Conservation (phyloP, 2,329 filamentous ascomycete genomes). For the Lomentospora prolificans region DNA sequence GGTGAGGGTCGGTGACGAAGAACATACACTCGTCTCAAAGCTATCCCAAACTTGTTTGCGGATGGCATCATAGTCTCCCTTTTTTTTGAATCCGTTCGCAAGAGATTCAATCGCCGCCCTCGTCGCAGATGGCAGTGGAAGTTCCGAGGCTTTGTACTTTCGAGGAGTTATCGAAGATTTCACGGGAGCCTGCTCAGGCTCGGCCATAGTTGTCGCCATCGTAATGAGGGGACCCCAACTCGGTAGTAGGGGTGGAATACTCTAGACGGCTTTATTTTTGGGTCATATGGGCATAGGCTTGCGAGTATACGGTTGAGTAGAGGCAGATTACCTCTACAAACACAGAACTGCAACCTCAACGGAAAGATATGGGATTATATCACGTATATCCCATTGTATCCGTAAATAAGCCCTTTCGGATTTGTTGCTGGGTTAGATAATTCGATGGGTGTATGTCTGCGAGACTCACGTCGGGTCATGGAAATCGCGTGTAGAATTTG, state of each 20-base stretch:
- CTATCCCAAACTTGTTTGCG: slow-evolving; percentile 70
- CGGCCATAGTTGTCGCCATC: slow-evolving; percentile 1
- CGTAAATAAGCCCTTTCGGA: too few species aligned
- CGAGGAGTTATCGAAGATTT: slow-evolving; percentile 13
- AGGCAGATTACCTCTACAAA: neutral
- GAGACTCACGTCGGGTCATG: too few species aligned
- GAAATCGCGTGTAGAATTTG: neutral
- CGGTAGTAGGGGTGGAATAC: neutral
- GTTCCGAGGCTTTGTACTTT: slow-evolving; percentile 64
- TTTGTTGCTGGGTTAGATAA: too few species aligned
- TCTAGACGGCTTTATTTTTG: neutral
- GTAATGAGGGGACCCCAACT: neutral
- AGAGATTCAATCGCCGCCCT: slow-evolving; percentile 64
- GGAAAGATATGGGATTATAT: neutral
- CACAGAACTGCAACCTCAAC: neutral
- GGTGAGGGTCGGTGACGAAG: neutral
- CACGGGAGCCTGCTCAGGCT: neutral
- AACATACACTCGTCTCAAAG: slow-evolving; percentile 57
- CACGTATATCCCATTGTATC: neutral
- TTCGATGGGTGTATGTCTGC: too few species aligned
- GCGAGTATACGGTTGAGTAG: neutral
- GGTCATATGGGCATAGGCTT: neutral
- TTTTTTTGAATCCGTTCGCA: slow-evolving; percentile 77
- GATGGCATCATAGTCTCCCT: slow-evolving; percentile 70
- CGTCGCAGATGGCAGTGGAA: slow-evolving; percentile 65